These are phyloP conservation scores for Antitrichia curtipendula DNA, from an alignment of 225 moss, liverwort and hornwort species.

Conservation along the genomic window DNA sequence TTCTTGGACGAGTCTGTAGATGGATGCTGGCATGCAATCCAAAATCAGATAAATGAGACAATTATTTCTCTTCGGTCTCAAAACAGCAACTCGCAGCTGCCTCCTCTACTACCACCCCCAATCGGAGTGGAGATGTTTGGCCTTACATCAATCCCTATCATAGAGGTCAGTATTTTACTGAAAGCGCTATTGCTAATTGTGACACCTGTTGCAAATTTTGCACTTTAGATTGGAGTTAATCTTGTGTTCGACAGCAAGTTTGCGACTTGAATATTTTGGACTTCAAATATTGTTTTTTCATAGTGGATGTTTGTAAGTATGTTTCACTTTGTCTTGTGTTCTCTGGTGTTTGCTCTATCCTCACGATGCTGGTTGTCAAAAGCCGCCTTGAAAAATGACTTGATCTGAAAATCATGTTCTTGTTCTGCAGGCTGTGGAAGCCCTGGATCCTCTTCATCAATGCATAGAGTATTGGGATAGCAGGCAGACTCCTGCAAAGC, in stretches of 20 bases:
- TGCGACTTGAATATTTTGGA: neutral
- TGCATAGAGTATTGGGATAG: slow-evolving; percentile 29
- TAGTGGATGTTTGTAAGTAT: neutral
- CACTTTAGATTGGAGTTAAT: neutral
- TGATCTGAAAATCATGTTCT: neutral
- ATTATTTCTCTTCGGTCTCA: neutral
- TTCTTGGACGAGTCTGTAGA: neutral
- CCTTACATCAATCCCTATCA: neutral
- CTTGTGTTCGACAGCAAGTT: neutral
- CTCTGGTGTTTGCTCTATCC: neutral
- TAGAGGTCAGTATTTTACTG: neutral
- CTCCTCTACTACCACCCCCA: neutral
- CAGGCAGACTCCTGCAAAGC: slow-evolving; percentile 2
- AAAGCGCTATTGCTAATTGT: neutral
- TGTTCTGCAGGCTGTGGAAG: slow-evolving; percentile 28
- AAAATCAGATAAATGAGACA: neutral
- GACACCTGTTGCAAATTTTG: neutral
- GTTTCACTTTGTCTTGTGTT: neutral
- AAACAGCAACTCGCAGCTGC: neutral
- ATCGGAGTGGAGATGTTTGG: neutral
- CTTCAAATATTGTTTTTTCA: neutral
- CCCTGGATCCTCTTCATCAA: slow-evolving; percentile 22
- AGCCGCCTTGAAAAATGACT: neutral
- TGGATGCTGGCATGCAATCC: slow-evolving; percentile 6
- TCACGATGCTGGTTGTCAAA: neutral